Conservation (phyloP, 192 early-diverging fungal species). For the Chytriomyces confervae region DNA sequence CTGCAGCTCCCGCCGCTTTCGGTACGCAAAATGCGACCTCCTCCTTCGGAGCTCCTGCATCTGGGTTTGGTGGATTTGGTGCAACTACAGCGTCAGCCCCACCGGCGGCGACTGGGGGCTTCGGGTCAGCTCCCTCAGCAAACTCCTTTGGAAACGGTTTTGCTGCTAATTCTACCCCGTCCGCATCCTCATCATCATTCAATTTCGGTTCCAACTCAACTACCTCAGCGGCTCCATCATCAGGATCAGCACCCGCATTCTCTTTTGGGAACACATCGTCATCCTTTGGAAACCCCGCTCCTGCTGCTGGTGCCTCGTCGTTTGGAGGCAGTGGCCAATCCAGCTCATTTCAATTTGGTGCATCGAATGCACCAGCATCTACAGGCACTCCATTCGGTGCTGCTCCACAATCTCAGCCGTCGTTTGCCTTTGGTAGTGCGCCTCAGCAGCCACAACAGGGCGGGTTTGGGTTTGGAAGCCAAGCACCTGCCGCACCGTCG, state of each 20-base stretch:
- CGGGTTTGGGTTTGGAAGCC: not conserved
- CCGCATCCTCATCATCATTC: not conserved
- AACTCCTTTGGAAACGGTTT: not conserved
- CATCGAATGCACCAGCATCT: not conserved
- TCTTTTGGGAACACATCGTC: not conserved
- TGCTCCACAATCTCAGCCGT: too few species aligned
- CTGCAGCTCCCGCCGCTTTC: not conserved
- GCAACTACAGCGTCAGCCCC: too few species aligned
- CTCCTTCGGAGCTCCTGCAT: too few species aligned
- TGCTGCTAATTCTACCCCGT: not conserved
- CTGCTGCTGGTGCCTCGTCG: not conserved
- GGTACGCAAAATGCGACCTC: too few species aligned
- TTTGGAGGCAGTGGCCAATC: not conserved
- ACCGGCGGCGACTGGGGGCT: not conserved
- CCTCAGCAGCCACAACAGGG: not conserved
- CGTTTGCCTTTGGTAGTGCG: too few species aligned
- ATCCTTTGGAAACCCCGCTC: conserved; percentile 1
- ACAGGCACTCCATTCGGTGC: too few species aligned
- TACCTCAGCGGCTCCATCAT: not conserved
- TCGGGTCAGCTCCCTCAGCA: not conserved
- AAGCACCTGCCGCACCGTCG: not conserved
- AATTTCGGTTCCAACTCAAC: not conserved
- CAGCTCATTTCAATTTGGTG: conserved; percentile 7
- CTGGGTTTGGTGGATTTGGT: too few species aligned
- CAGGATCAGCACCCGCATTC: conserved; percentile 13